Base-by-base conservation (phyloP, 73 alveolate species). In the Paramecium bursaria region DNA sequence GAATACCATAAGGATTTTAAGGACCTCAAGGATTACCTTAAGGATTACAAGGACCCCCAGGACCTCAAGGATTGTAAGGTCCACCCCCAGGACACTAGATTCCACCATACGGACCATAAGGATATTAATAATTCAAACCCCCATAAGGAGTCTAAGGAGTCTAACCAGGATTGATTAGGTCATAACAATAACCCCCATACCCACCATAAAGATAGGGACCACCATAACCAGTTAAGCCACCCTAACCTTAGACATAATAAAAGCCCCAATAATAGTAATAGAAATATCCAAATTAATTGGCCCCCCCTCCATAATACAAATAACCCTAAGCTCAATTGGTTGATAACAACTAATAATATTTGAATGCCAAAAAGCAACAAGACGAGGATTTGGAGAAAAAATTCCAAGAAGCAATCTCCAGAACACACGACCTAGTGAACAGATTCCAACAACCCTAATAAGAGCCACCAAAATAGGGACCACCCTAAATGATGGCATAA, bases 361-460 rank as follows among this genome's bases (percentile, higher is more conserved):
- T n/a, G n/a, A 51, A 57, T 10, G 33, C n/a, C 26, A 29, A n/a
- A n/a, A n/a, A n/a, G 22, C 22, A 67, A 15, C 33, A 67, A n/a
- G 82, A 67, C 17, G 82, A 67, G 21, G 82, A 67, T 67, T 67
- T 67, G 44, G 82, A 67, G 23, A 67, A 42, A 47, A 67, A 67
- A 47, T 67, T 67, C 25, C 33, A 67, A 67, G 82, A 67, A 25
- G 82, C 82, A 0, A 67, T 67, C 17, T 53, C 33, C 22, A 67
- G 82, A 35, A 67, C 82, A n/a, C 26, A 57, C 19, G 53, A 67
- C 11, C 44, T 67, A 42, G 82, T 67, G 19, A 10, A 67, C 19
- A 67, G 55, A 67, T 67, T 39, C 23, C 14, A 67, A 6, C 33
- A 67, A 39, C 82, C 82, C 5, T 14, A 67, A 67, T 23, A 14